These are phyloP conservation scores for Starmerella sp. DNA, from an alignment of 805 yeast genomes.

Conservation along the genomic window DNA sequence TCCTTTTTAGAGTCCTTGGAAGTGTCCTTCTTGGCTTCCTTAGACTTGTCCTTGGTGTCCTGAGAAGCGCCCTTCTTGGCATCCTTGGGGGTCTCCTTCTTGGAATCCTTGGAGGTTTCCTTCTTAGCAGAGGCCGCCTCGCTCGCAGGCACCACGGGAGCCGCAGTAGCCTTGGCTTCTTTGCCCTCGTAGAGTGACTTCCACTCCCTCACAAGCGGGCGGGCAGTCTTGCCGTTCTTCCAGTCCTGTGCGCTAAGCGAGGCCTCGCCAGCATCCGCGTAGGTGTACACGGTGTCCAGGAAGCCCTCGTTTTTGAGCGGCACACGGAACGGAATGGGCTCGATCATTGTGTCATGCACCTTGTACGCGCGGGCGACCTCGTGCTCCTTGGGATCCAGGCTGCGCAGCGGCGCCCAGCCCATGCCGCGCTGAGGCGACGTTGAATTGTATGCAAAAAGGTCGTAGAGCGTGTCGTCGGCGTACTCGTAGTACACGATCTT, in stretches of 20 bases:
- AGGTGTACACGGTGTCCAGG: constrained; percentile 88
- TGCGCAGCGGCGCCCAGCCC: constrained; percentile 76
- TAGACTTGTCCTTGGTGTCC: neutral
- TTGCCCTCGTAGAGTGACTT: constrained; percentile 69
- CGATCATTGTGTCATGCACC: constrained; percentile 70
- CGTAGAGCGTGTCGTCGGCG: constrained; percentile 69
- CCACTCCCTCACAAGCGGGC: constrained; percentile 69
- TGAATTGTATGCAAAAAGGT: constrained; percentile 80
- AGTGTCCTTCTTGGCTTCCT: neutral
- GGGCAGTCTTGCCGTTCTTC: constrained; percentile 64
- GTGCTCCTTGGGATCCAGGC: constrained; percentile 67
- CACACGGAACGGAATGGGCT: constrained; percentile 84
- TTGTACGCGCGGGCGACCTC: constrained; percentile 77
- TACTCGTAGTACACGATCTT: constrained; percentile 89
- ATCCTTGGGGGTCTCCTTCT: neutral
- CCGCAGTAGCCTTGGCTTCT: constrained; percentile 33
- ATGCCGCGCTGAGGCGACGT: constrained; percentile 93
- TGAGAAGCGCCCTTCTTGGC: neutral
- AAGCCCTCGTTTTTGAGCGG: constrained; percentile 91
- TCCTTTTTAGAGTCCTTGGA: constrained; percentile 2
- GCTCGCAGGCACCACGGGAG: constrained; percentile 12
- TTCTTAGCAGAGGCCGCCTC: neutral
- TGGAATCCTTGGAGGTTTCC: constrained; percentile 20
- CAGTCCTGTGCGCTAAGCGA: constrained; percentile 74
- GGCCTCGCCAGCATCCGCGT: constrained; percentile 69